Percentiles rank a stretch among this genome's conserved stretches.
phyloP scores from a whole-genome alignment of 768 basidiomycete genomes.

The Panaeolus cyanescens region DNA sequence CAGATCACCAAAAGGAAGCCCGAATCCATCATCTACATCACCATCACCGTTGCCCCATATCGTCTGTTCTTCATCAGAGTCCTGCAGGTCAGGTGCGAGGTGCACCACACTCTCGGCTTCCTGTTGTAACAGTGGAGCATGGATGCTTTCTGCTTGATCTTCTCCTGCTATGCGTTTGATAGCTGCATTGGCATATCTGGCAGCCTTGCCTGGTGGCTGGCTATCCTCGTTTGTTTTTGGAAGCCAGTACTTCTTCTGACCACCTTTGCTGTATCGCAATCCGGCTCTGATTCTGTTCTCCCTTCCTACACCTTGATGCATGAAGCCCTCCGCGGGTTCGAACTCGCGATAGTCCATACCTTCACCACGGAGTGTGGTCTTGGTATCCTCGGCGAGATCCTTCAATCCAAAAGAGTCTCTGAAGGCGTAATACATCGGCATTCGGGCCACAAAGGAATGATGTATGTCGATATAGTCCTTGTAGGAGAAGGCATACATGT shows the following conservation, averaged over 20 bases:
- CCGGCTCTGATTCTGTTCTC: slow-evolving; percentile 90
- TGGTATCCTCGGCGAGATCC: slow-evolving; percentile 87
- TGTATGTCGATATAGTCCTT: slow-evolving; percentile 75
- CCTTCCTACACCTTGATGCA: slow-evolving; percentile 88
- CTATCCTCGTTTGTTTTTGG: slow-evolving; percentile 58
- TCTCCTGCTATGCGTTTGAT: slow-evolving; percentile 42
- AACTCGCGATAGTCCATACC: slow-evolving; percentile 97
- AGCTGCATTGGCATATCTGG: slow-evolving; percentile 42
- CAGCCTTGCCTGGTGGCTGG: slow-evolving; percentile 38
- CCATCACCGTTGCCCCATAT: slow-evolving; percentile 34
- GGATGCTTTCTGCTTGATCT: slow-evolving; percentile 56
- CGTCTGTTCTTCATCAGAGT: slow-evolving; percentile 38
- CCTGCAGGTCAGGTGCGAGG: slow-evolving; percentile 55
- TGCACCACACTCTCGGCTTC: slow-evolving; percentile 70
- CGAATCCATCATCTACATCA: slow-evolving; percentile 44
- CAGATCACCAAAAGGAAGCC: slow-evolving; percentile 68
- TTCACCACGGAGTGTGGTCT: slow-evolving; percentile 79
- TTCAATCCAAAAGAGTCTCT: slow-evolving; percentile 85
- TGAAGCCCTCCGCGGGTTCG: slow-evolving; percentile 91
- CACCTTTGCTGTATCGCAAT: slow-evolving; percentile 88
- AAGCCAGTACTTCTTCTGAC: slow-evolving; percentile 94
- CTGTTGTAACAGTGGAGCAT: slow-evolving; percentile 71
- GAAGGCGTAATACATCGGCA: slow-evolving; percentile 86
- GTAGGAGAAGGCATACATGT: slow-evolving; percentile 93
- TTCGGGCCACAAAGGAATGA: slow-evolving; percentile 74